Evolutionary conservation across 1,139 yeast species (phyloP).

Genomic region (Candida buenavistaensis): DNA sequence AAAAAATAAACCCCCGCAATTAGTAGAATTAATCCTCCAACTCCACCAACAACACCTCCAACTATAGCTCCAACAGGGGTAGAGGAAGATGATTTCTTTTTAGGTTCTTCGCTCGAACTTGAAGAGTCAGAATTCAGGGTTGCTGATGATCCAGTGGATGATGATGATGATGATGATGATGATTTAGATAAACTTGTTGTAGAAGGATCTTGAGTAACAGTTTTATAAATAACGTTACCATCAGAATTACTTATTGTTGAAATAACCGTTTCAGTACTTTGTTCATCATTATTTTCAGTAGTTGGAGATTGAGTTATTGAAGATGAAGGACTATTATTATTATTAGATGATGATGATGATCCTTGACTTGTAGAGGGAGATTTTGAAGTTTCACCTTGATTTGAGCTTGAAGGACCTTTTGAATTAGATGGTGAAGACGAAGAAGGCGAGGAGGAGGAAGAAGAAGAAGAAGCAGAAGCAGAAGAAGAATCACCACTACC

Average conservation of each 20-base stretch:
- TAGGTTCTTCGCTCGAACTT: slow-evolving; percentile 11
- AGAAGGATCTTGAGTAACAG: slow-evolving; percentile 12
- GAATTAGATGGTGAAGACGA: no score
- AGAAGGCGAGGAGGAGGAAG: no score
- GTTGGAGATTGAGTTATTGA: background rate
- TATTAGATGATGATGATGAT: no score
- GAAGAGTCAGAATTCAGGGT: slow-evolving; percentile 16
- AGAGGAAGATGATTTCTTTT: slow-evolving; percentile 14
- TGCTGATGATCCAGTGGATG: slow-evolving; percentile 16
- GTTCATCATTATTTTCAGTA: slow-evolving; percentile 4
- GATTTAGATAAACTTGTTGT: slow-evolving; percentile 25
- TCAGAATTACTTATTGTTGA: slow-evolving; percentile 7
- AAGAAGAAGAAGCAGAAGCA: slow-evolving; percentile 10
- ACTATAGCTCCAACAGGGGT: slow-evolving; percentile 54
- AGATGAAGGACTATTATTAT: no score
- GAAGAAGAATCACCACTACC: slow-evolving; percentile 1
- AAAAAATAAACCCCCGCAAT: slow-evolving; percentile 39
- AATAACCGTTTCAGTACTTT: slow-evolving; percentile 7
- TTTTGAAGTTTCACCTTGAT: no score
- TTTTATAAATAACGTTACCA: slow-evolving; percentile 11
- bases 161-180: slow-evolving; percentile 9
- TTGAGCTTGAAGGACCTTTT: no score
- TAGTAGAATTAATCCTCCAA: slow-evolving; percentile 28
- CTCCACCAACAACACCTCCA: slow-evolving; percentile 72
- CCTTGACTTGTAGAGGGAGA: no score